Conservation (phyloP, 148 eudicot genomes). For the Dianthus caryophyllus region DNA sequence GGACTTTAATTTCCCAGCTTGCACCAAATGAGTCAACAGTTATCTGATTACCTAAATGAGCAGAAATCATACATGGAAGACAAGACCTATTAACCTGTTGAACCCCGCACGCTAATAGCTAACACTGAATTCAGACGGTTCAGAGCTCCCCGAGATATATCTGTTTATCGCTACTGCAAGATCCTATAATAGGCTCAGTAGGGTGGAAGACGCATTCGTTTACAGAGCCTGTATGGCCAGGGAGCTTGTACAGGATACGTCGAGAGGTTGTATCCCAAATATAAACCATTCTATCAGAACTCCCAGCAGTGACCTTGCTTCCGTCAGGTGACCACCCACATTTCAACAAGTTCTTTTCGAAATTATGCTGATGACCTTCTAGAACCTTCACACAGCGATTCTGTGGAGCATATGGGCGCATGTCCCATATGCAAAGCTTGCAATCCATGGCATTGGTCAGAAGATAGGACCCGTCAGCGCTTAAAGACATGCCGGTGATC, state of each 20-base stretch:
- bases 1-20: no score
- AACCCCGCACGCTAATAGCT: no score
- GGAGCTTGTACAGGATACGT: constrained; percentile 81
- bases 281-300: constrained; percentile 94
- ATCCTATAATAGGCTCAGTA: constrained; percentile 76
- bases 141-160: constrained; percentile 86
- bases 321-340: constrained; percentile 98
- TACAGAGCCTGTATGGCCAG: constrained; percentile 91
- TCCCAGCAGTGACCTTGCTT: constrained; percentile 89
- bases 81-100: no score
- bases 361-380: constrained; percentile 94
- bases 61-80: no score
- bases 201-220: constrained; percentile 95
- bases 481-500: constrained; percentile 92
- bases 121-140: constrained; percentile 4
- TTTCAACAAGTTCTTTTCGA: constrained; percentile 86
- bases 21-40: no score
- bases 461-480: constrained; percentile 95
- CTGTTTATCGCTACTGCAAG: constrained; percentile 94
- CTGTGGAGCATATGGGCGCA: constrained; percentile 98
- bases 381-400: constrained; percentile 86
- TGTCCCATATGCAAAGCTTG: constrained; percentile 91
- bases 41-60: no score
- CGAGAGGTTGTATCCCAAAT: constrained; percentile 95
- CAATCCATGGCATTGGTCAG: constrained; percentile 90